A percentile compares a stretch with the other conserved stretches of the same genome.
These are phyloP conservation scores for Colletotrichum kahawae DNA, from an alignment of 2,329 filamentous ascomycete genomes.

Conservation along the genomic window DNA sequence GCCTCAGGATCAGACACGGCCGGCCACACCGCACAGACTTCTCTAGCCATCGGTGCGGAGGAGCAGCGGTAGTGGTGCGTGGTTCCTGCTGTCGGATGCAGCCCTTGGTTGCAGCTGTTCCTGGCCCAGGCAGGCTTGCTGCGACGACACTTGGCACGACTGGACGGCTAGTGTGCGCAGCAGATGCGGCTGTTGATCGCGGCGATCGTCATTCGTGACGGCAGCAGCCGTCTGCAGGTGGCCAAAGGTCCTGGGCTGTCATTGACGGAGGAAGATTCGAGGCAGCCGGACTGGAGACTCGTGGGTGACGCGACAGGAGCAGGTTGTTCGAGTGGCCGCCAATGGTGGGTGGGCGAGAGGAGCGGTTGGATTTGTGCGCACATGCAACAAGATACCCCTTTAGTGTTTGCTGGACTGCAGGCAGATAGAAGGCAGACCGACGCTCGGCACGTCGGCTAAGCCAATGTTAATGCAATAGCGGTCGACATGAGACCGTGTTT, in stretches of 20 bases:
- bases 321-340: background rate
- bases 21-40: constrained; percentile 15
- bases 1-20: background rate
- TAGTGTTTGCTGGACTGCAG: background rate
- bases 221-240: constrained; percentile 11
- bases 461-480: constrained; percentile 8
- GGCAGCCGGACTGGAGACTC: background rate
- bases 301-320: background rate
- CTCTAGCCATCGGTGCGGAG: background rate
- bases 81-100: background rate
- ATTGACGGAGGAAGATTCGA: background rate
- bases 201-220: constrained; percentile 11
- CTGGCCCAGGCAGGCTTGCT: constrained; percentile 1
- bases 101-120: background rate
- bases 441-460: constrained; percentile 4
- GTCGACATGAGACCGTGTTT: background rate
- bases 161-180: constrained; percentile 1
- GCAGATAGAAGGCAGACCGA: background rate
- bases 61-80: background rate
- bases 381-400: constrained; percentile 18
- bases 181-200: constrained; percentile 16
- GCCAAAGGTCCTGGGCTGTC: background rate
- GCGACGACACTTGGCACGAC: background rate
- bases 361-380: constrained; percentile 5
- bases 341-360: background rate